phyloP scores from a whole-genome alignment of 169 alveolate species.

The Plasmodium fragile region DNA sequence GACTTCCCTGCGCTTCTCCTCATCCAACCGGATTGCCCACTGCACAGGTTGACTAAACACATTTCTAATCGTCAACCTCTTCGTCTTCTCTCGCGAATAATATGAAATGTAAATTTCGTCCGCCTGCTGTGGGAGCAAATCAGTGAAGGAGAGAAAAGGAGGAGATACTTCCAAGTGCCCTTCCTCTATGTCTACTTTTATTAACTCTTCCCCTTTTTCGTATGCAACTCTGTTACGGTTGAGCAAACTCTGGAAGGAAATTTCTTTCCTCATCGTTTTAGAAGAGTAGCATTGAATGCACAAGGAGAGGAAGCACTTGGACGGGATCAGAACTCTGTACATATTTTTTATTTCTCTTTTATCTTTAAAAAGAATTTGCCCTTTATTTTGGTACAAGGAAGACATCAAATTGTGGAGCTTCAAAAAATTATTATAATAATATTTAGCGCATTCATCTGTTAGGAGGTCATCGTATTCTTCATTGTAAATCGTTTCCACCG shows the following conservation, averaged over 20 bases:
- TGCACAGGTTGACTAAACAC: not conserved
- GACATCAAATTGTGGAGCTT: constrained; percentile 22
- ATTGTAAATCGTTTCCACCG: not conserved
- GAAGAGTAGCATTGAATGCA: constrained; percentile 23
- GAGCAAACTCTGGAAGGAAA: not conserved
- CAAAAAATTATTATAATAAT: constrained; percentile 18
- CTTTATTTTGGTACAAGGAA: constrained; percentile 1
- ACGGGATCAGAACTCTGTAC: constrained; percentile 42
- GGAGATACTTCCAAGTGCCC: constrained; percentile 23
- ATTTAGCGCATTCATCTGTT: constrained; percentile 32
- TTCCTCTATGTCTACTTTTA: constrained; percentile 20
- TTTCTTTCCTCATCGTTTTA: constrained; percentile 4
- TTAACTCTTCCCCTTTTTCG: not conserved
- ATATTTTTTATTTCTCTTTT: not conserved
- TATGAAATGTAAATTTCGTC: constrained; percentile 28
- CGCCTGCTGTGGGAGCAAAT: constrained; percentile 6
- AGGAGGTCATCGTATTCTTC: constrained; percentile 44
- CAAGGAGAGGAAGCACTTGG: constrained; percentile 38
- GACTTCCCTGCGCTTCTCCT: constrained; percentile 5
- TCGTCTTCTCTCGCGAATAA: constrained; percentile 11
- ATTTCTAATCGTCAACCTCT: constrained; percentile 35
- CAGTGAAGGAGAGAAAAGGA: not conserved
- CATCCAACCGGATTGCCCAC: constrained; percentile 6
- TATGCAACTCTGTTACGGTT: not conserved
- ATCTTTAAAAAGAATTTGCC: not conserved